A percentile compares a stretch with the other conserved stretches of the same genome.
Evolutionary conservation across 345 rosid genomes (phyloP).

Genomic region (Gossypium australe): DNA sequence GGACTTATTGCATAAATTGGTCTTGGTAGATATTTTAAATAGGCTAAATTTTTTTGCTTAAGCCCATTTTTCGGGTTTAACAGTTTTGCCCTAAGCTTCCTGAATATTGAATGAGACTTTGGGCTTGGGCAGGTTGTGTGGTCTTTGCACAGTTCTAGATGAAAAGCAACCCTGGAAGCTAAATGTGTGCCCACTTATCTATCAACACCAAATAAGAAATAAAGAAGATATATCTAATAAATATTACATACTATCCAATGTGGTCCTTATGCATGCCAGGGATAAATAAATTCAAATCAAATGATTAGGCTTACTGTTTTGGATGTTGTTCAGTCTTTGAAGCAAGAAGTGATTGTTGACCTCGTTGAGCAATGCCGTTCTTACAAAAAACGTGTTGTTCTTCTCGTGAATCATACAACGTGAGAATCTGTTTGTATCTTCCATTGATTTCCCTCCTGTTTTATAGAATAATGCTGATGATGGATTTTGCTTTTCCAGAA

Average conservation of each 20-base stretch:
- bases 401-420: conserved; percentile 69
- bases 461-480: conserved; percentile 18
- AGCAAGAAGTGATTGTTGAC: conserved; percentile 84
- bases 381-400: conserved; percentile 71
- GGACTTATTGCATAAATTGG: background rate
- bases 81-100: background rate
- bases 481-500: conserved; percentile 38
- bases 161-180: background rate
- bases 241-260: background rate
- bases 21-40: background rate
- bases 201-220: background rate
- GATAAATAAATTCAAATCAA: background rate
- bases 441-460: background rate
- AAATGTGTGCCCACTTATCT: background rate
- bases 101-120: background rate
- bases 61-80: background rate
- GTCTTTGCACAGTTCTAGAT: background rate
- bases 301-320: conserved; percentile 2
- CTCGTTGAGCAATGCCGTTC: conserved; percentile 86
- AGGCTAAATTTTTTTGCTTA: background rate
- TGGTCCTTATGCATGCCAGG: background rate
- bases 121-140: background rate
- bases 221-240: background rate
- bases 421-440: conserved; percentile 32
- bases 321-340: conserved; percentile 52